phyloP scores from a whole-genome alignment of 371 early-diverging fungal genomes.

The Batrachochytrium dendrobatidis region DNA sequence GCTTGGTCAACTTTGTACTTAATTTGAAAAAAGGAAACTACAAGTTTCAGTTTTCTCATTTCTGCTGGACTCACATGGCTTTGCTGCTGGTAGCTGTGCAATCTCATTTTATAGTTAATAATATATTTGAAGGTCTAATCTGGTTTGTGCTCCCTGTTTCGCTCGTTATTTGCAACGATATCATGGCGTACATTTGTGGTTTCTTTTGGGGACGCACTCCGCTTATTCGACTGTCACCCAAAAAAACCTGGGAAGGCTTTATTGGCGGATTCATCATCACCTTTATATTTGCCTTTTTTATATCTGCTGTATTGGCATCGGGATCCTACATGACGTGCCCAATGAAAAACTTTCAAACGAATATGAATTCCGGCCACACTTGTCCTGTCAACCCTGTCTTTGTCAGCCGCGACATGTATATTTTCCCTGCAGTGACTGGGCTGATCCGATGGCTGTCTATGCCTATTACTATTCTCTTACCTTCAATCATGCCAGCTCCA shows the following conservation, averaged over 20 bases:
- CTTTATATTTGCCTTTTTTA: constrained; percentile 70
- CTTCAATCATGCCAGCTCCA: background rate
- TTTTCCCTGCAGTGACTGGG: constrained; percentile 42
- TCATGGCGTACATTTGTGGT: constrained; percentile 93
- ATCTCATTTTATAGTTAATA: constrained; percentile 90
- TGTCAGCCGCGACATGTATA: constrained; percentile 40
- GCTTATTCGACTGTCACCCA: constrained; percentile 91
- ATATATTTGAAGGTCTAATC: constrained; percentile 95
- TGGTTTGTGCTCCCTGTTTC: constrained; percentile 89
- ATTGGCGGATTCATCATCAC: constrained; percentile 91
- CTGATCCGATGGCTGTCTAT: constrained; percentile 22
- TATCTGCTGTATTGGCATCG: constrained; percentile 47
- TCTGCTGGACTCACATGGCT: constrained; percentile 95
- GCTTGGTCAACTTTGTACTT: constrained; percentile 89
- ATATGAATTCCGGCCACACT: constrained; percentile 39
- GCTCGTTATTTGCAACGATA: constrained; percentile 97
- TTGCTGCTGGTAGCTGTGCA: constrained; percentile 80
- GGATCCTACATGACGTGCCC: constrained; percentile 86
- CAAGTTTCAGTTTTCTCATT: constrained; percentile 83
- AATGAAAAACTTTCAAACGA: constrained; percentile 56
- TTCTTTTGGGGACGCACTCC: constrained; percentile 90
- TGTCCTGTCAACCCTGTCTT: constrained; percentile 70
- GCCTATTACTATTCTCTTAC: background rate
- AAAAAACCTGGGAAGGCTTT: constrained; percentile 99
- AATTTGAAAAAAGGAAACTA: constrained; percentile 80